Evolutionary conservation across 768 basidiomycete species (phyloP), one percentile per base, ranked within the genome.

Genomic region (Gyrodon lividus): DNA sequence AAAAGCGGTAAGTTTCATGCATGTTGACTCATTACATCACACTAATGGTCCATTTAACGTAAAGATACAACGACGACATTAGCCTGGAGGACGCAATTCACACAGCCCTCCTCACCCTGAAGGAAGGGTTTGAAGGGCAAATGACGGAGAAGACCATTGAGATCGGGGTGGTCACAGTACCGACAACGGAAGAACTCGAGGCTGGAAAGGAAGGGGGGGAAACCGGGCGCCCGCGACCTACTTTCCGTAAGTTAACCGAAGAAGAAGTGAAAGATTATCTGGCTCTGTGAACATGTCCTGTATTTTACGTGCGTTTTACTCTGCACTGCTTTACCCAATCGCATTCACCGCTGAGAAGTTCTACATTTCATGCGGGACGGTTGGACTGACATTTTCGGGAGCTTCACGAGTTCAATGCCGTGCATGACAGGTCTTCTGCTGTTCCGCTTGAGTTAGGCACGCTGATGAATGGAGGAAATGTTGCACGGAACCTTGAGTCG

Each of bases 141-240:
- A 98, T 99, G 96, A 98, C 96, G 24, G 97, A 98, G 74, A 95
- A 97, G 77, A 99, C 97, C 41, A 97, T 99, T 65, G 97, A 99
- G 74, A 92, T 99, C 46, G 97, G 97, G 30, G 86, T 99, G 35
- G 83, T 98, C 57, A 96, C 93, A 44, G 89, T 95, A 14, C 92
- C 93, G 7, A 89, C 87, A 12, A 64, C 71, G 19, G 79, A 78
- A 42, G 76, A 79, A 57, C 65, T 79, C 51, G 74, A 77, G 55
- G 82, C 80, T 35, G 86, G 82, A 39, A 85, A 86, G 72, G 75
- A 86, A 59, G 84, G 85, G 40, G 81, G 78, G 47, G 80, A 75
- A 60, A 86, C 81, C 20, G 84, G 80, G 40, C 78, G 89, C 49
- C 83, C 83, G 30, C 89, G 81, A 68, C 88, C 95, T 17, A 90